phyloP scores from a whole-genome alignment of 306 rosid species.

The Acmispon strigosus region DNA sequence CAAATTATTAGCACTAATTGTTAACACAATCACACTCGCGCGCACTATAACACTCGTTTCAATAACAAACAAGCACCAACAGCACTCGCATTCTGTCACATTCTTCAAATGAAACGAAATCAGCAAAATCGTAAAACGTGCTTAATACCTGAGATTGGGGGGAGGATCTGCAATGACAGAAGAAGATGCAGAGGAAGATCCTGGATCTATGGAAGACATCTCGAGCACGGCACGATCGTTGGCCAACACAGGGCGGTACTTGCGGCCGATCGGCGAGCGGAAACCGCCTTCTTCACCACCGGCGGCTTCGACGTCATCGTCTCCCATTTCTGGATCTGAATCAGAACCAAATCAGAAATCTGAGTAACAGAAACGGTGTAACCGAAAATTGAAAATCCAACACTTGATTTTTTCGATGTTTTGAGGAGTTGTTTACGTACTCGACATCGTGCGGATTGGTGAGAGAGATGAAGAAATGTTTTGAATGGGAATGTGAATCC shows the following conservation, averaged over 20 bases:
- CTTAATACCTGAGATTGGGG: conserved; percentile 53
- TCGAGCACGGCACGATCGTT: conserved; percentile 95
- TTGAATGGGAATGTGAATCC: conserved; percentile 24
- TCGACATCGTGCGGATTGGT: not conserved
- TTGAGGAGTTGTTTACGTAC: not conserved
- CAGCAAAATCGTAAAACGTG: not conserved
- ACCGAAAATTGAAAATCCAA: conserved; percentile 18
- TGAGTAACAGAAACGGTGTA: not conserved
- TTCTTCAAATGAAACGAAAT: conserved; percentile 2
- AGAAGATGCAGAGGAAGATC: conserved; percentile 67
- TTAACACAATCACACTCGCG: not conserved
- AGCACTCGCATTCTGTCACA: not conserved
- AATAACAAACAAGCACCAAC: not conserved
- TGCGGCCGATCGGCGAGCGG: conserved; percentile 51
- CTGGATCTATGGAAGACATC: conserved; percentile 92
- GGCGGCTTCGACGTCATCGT: conserved; percentile 71
- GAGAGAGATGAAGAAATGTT: conserved; percentile 1
- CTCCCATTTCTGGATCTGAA: conserved; percentile 48
- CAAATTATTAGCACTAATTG: not conserved
- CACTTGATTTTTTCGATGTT: not conserved
- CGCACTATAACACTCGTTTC: not conserved
- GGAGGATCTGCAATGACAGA: conserved; percentile 36
- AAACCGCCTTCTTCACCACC: conserved; percentile 55
- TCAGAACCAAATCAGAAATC: conserved; percentile 15
- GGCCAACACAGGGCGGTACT: conserved; percentile 86